These are phyloP conservation scores for Murraya paniculata DNA, from an alignment of 345 rosid genomes.

Conservation along the genomic window DNA sequence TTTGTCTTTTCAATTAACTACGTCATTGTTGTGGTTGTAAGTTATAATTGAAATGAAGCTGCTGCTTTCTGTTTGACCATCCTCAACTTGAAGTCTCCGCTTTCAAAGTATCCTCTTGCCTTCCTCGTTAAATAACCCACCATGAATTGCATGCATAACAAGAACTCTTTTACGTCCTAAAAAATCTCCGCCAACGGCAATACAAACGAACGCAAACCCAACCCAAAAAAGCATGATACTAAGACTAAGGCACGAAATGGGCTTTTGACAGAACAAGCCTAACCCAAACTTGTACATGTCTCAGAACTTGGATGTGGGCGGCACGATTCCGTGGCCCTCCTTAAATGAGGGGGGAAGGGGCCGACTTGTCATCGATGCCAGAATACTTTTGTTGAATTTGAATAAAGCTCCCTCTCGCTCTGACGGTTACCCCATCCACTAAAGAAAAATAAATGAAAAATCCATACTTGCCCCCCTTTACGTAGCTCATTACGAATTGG, in stretches of 20 bases:
- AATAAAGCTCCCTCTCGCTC: no score
- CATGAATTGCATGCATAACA: no score
- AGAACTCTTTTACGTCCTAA: no score
- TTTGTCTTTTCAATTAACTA: not conserved
- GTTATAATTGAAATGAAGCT: not conserved
- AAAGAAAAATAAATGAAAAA: not conserved
- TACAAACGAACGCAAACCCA: not conserved
- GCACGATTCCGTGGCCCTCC: no score
- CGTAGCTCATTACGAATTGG: not conserved
- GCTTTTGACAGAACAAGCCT: not conserved
- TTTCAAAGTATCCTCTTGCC: not conserved
- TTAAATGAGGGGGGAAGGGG: not conserved
- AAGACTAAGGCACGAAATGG: not conserved
- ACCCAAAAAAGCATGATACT: not conserved
- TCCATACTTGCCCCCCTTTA: not conserved
- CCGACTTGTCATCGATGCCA: not conserved
- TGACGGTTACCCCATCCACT: not conserved
- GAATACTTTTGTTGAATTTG: no score
- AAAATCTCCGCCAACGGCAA: no score
- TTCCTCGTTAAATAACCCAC: not conserved
- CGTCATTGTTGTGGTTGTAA: not conserved
- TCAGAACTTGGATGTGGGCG: no score
- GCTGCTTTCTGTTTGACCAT: not conserved
- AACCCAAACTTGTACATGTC: no score
- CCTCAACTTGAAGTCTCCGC: not conserved